phyloP scores from a whole-genome alignment of 2,329 filamentous ascomycete species.

The Phyllosticta citribraziliensis region DNA sequence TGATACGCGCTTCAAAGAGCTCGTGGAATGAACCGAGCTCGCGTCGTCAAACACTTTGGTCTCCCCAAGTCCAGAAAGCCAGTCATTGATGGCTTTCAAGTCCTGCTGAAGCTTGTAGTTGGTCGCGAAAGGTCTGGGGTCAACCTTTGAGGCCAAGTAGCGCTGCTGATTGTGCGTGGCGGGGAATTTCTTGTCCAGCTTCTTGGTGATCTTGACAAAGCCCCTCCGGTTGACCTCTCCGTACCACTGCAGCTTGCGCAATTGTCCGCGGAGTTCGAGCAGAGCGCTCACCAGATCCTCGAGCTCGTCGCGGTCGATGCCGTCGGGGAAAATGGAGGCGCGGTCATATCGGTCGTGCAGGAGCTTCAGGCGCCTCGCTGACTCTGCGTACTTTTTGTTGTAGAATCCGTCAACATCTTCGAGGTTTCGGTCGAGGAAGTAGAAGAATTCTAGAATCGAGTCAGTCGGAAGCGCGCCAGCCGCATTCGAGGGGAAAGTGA shows the following conservation, averaged over 20 bases:
- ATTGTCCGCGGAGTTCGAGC: conserved; percentile 74
- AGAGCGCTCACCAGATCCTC: conserved; percentile 87
- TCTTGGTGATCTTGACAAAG: conserved; percentile 98
- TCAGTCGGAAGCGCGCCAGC: not conserved
- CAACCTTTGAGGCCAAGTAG: conserved; percentile 85
- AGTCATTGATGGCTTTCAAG: conserved; percentile 71
- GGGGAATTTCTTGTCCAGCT: conserved; percentile 89
- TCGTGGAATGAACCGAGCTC: conserved; percentile 56
- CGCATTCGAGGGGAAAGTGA: conserved; percentile 10
- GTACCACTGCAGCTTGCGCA: conserved; percentile 94
- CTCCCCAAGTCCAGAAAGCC: conserved; percentile 75
- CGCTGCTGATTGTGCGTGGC: conserved; percentile 66
- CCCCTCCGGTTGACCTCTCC: conserved; percentile 91
- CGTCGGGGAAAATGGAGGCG: conserved; percentile 56
- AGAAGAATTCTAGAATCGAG: conserved; percentile 72
- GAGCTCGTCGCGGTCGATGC: conserved; percentile 76
- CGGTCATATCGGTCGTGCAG: conserved; percentile 81
- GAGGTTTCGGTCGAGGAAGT: conserved; percentile 89
- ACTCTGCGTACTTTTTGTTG: conserved; percentile 87
- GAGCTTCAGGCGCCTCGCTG: conserved; percentile 71
- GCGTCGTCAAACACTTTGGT: conserved; percentile 67
- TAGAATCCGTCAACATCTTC: conserved; percentile 96
- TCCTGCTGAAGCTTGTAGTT: conserved; percentile 50
- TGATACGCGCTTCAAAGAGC: conserved; percentile 66
- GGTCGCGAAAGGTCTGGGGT: conserved; percentile 78